Conservation (phyloP, 331 rosid species). For the Dryas integrifolia region DNA sequence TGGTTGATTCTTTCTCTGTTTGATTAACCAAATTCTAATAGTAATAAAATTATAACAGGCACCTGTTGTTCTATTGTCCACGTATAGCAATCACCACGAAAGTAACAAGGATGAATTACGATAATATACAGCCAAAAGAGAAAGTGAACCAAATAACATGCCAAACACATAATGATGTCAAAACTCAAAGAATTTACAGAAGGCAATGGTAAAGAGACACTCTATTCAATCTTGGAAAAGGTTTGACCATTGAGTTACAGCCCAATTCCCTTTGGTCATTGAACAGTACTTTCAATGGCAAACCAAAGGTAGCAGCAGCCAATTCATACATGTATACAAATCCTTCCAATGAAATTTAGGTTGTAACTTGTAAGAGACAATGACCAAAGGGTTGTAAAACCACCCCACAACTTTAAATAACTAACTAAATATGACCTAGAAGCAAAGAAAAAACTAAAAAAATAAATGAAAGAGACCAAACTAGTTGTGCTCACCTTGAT, state of each 20-base stretch:
- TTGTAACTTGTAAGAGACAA: constrained; percentile 40
- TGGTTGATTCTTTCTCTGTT: neutral
- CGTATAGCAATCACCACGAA: neutral
- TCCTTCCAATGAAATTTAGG: constrained; percentile 36
- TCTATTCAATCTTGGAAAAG: constrained; percentile 11
- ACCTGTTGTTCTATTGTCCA: neutral
- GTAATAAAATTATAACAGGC: constrained; percentile 9
- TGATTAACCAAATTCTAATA: neutral
- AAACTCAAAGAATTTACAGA: neutral
- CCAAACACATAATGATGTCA: neutral
- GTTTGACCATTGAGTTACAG: constrained; percentile 28
- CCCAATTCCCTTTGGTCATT: constrained; percentile 13
- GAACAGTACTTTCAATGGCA: constrained; percentile 24
- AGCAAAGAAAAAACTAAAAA: constrained; percentile 19
- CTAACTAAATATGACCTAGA: constrained; percentile 38
- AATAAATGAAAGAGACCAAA: constrained; percentile 28
- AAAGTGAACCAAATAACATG: constrained; percentile 4
- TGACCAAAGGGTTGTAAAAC: constrained; percentile 37
- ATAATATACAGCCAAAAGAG: neutral
- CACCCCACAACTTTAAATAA: constrained; percentile 44
- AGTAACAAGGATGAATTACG: neutral
- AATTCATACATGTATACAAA: constrained; percentile 43
- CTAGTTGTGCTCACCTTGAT: constrained; percentile 33
- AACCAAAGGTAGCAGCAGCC: constrained; percentile 27
- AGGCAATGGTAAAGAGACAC: constrained; percentile 1